Percentiles rank a stretch among this genome's conserved stretches.
Evolutionary conservation across 805 yeast genomes (phyloP).

Genomic region (Ogataea nitratoaversa): DNA sequence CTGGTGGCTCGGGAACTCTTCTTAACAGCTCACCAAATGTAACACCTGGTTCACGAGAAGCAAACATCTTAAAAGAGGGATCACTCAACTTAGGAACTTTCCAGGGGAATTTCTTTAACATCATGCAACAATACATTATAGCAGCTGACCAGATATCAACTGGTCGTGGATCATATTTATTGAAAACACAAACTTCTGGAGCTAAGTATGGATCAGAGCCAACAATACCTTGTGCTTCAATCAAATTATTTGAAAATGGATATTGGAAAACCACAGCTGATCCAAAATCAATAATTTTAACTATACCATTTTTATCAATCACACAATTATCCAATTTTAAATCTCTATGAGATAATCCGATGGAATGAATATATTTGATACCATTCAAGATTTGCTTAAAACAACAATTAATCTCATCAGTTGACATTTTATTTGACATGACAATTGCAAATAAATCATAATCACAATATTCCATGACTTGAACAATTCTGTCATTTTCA

Average conservation of each 20-base stretch:
- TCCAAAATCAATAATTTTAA: constrained; percentile 89
- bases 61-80: constrained; percentile 77
- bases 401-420: constrained; percentile 79
- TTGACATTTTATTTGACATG: constrained; percentile 85
- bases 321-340: constrained; percentile 92
- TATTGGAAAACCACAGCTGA: constrained; percentile 88
- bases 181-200: constrained; percentile 83
- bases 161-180: constrained; percentile 85
- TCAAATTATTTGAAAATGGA: constrained; percentile 69
- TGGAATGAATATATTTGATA: constrained; percentile 70
- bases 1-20: constrained; percentile 46
- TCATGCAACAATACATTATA: constrained; percentile 88
- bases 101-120: constrained; percentile 90
- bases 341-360: constrained; percentile 90
- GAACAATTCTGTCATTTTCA: constrained; percentile 81
- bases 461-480: constrained; percentile 94
- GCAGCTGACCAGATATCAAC: constrained; percentile 94
- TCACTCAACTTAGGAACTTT: constrained; percentile 82
- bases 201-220: constrained; percentile 90
- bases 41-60: constrained; percentile 65
- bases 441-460: constrained; percentile 91
- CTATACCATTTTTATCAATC: constrained; percentile 74
- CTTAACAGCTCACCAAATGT: constrained; percentile 61
- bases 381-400: constrained; percentile 84
- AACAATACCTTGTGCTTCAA: constrained; percentile 79